phyloP scores from a whole-genome alignment of 148 eudicot species.

The Camellia granthamiana region DNA sequence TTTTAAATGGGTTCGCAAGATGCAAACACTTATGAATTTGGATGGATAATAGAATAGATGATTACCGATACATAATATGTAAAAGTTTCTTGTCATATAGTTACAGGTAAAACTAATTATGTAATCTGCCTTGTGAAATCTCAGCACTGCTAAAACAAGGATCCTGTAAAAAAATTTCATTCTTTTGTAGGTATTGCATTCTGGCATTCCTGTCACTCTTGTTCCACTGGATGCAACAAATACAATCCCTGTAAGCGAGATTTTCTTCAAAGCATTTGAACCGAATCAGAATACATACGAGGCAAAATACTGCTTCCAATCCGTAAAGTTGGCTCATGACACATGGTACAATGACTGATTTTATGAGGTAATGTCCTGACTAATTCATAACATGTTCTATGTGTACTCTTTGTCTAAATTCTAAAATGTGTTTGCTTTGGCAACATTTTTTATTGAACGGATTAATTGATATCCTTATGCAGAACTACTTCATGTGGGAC shows the following conservation, averaged over 20 bases:
- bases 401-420: too few species aligned
- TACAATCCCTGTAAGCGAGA: constrained; percentile 52
- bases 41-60: too few species aligned
- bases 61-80: too few species aligned
- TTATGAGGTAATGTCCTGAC: constrained; percentile 29
- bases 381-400: neutral
- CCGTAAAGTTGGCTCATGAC: constrained; percentile 55
- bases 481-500: constrained; percentile 77
- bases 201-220: constrained; percentile 27
- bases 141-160: too few species aligned
- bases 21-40: too few species aligned
- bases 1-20: too few species aligned
- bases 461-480: neutral
- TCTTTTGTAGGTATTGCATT: too few species aligned
- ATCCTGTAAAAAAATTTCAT: neutral
- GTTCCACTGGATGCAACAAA: constrained; percentile 74
- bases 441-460: too few species aligned
- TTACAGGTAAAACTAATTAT: too few species aligned
- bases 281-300: constrained; percentile 60
- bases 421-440: too few species aligned
- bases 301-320: constrained; percentile 59
- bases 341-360: constrained; percentile 52
- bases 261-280: constrained; percentile 52
- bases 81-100: too few species aligned
- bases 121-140: too few species aligned